A percentile compares a stretch with the other conserved stretches of the same genome.
Evolutionary conservation across 176 grass and related monocot species (phyloP).

Genomic region (Eremochloa ophiuroides): DNA sequence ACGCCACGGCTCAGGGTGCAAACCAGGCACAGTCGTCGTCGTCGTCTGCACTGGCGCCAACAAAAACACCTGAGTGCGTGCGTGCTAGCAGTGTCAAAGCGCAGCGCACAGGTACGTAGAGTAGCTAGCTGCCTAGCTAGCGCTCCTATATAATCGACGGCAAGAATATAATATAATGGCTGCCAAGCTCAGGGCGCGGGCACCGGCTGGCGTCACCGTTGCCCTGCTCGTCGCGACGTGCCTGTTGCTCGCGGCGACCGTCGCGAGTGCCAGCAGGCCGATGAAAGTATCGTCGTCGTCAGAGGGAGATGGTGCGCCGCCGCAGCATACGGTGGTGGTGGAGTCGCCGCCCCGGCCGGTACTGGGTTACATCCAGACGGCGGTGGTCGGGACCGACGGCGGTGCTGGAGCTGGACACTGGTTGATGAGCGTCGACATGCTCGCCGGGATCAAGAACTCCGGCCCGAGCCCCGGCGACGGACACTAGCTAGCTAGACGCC

Average conservation of each 20-base stretch:
- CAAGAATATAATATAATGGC: too few species aligned
- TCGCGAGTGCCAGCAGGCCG: constrained; percentile 7
- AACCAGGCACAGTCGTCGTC: not conserved
- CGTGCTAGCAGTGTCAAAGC: not conserved
- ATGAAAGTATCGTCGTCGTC: not conserved
- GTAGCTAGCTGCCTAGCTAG: too few species aligned
- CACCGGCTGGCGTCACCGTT: not conserved
- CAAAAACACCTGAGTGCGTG: not conserved
- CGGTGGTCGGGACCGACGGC: not conserved
- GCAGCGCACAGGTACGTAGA: not conserved
- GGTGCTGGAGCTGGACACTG: not conserved
- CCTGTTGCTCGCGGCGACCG: not conserved
- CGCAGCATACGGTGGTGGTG: not conserved
- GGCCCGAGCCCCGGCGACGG: constrained; percentile 49
- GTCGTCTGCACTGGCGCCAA: not conserved
- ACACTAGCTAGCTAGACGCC: constrained; percentile 8
- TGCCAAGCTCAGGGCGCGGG: not conserved
- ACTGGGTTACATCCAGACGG: not conserved
- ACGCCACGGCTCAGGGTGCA: not conserved
- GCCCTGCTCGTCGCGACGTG: not conserved
- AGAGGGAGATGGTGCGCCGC: not conserved
- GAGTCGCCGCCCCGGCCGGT: constrained; percentile 9
- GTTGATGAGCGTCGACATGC: constrained; percentile 24
- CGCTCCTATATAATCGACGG: too few species aligned
- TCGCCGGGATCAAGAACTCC: constrained; percentile 38